phyloP scores from a whole-genome alignment of 1,139 yeast species.

The Suhomyces panamericanus region DNA sequence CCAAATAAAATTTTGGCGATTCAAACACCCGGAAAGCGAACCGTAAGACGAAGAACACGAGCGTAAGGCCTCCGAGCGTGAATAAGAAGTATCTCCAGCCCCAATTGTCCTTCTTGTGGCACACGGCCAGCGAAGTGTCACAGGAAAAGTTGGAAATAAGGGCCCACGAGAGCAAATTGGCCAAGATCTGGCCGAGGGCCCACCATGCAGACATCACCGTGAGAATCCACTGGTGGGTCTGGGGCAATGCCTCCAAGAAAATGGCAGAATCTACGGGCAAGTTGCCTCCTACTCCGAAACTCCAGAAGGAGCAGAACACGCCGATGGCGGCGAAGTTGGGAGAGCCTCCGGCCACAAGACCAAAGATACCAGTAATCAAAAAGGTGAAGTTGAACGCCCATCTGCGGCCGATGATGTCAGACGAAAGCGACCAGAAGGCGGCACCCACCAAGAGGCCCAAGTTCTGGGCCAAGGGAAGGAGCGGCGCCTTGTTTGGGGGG shows the following conservation, averaged over 20 bases:
- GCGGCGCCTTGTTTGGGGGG: constrained; percentile 37
- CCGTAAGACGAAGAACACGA: constrained; percentile 37
- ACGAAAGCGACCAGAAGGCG: constrained; percentile 41
- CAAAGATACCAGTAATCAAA: constrained; percentile 41
- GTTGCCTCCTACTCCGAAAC: constrained; percentile 49
- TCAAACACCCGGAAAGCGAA: constrained; percentile 40
- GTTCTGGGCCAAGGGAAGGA: constrained; percentile 43
- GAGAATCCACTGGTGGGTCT: constrained; percentile 39
- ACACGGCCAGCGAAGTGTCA: constrained; percentile 20
- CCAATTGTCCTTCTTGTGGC: constrained; percentile 37
- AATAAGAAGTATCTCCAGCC: constrained; percentile 48
- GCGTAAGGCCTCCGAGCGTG: constrained; percentile 44
- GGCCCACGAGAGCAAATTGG: constrained; percentile 44
- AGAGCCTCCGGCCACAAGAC: constrained; percentile 38
- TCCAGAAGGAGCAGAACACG: constrained; percentile 41
- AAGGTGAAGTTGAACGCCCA: constrained; percentile 49
- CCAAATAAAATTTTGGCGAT: constrained; percentile 41
- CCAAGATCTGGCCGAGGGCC: constrained; percentile 44
- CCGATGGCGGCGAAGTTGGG: constrained; percentile 46
- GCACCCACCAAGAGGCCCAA: constrained; percentile 46
- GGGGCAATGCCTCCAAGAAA: constrained; percentile 45
- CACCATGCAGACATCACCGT: constrained; percentile 48
- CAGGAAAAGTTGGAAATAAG: constrained; percentile 42
- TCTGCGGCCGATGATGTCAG: constrained; percentile 44
- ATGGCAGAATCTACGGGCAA: constrained; percentile 47